Conservation (phyloP, 2,329 filamentous ascomycete genomes). For the Meredithiella fracta region DNA sequence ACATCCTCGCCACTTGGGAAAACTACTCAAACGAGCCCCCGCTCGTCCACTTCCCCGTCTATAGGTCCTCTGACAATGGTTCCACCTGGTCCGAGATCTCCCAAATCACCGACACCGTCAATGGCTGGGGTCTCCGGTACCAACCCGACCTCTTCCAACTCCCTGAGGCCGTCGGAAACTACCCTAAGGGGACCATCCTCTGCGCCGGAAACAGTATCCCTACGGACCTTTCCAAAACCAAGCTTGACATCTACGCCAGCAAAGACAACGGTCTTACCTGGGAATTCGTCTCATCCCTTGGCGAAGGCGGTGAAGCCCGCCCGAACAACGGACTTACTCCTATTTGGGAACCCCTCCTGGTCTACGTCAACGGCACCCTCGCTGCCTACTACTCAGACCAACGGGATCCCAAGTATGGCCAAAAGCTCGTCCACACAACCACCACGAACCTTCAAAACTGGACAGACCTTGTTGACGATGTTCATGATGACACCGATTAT, state of each 20-base stretch:
- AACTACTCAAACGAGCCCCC: constrained; percentile 41
- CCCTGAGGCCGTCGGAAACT: constrained; percentile 38
- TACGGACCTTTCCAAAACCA: constrained; percentile 41
- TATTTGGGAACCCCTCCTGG: constrained; percentile 57
- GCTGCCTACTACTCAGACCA: constrained; percentile 59
- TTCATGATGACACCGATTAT: constrained; percentile 39
- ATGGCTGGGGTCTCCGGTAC: constrained; percentile 49
- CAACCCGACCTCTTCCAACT: constrained; percentile 54
- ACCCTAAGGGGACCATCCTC: constrained; percentile 45
- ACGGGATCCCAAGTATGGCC: constrained; percentile 46
- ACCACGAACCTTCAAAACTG: constrained; percentile 43
- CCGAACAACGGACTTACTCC: constrained; percentile 50
- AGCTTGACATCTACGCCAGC: constrained; percentile 54
- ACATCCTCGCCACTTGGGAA: constrained; percentile 37
- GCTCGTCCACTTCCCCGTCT: constrained; percentile 37
- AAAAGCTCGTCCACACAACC: constrained; percentile 51
- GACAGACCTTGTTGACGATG: constrained; percentile 43
- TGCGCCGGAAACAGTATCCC: constrained; percentile 44
- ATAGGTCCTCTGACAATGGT: constrained; percentile 35
- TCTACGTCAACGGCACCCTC: constrained; percentile 40
- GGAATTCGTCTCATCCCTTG: constrained; percentile 51
- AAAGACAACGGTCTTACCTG: constrained; percentile 44
- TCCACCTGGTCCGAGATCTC: constrained; percentile 47
- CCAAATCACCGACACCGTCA: constrained; percentile 44
- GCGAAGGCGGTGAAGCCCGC: constrained; percentile 42